Evolutionary conservation across 495 filamentous ascomycete genomes (phyloP).

Genomic region (Penicillium cosmopolitanum): DNA sequence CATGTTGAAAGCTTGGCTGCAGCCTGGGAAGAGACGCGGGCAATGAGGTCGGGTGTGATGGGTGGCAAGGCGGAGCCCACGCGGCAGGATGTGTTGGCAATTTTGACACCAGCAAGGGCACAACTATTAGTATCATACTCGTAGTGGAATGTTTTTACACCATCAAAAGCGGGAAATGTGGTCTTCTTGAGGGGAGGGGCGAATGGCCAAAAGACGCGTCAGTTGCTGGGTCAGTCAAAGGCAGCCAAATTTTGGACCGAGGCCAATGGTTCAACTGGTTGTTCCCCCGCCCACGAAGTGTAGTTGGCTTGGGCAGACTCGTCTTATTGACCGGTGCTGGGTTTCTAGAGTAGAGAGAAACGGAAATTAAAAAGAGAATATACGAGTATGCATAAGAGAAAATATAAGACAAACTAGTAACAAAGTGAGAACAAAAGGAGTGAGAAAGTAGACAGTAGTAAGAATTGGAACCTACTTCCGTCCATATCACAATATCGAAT

Average conservation of each 20-base stretch:
- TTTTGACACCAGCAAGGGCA: neutral
- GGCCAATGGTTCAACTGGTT: conserved; percentile 7
- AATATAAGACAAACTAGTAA: neutral
- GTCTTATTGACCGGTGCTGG: neutral
- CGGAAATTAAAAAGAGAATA: neutral
- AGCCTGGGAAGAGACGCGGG: neutral
- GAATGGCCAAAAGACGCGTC: conserved; percentile 22
- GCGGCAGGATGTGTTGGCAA: neutral
- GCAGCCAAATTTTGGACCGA: conserved; percentile 15
- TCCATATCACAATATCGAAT: conserved; percentile 1
- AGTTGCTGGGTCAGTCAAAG: conserved; percentile 20
- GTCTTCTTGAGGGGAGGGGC: neutral
- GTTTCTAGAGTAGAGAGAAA: neutral
- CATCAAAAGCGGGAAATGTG: neutral
- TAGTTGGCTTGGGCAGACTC: conserved; percentile 18
- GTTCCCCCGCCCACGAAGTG: conserved; percentile 18
- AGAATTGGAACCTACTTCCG: neutral
- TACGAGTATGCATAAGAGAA: neutral
- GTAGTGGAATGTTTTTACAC: too few species aligned
- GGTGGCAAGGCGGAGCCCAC: neutral
- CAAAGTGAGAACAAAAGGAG: neutral
- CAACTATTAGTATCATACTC: neutral
- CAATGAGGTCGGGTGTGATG: neutral
- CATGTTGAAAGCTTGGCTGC: neutral
- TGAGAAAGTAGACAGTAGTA: neutral